Evolutionary conservation across 495 filamentous ascomycete species (phyloP), one percentile per base, ranked within the genome.

Genomic region (Cercophora sp.): DNA sequence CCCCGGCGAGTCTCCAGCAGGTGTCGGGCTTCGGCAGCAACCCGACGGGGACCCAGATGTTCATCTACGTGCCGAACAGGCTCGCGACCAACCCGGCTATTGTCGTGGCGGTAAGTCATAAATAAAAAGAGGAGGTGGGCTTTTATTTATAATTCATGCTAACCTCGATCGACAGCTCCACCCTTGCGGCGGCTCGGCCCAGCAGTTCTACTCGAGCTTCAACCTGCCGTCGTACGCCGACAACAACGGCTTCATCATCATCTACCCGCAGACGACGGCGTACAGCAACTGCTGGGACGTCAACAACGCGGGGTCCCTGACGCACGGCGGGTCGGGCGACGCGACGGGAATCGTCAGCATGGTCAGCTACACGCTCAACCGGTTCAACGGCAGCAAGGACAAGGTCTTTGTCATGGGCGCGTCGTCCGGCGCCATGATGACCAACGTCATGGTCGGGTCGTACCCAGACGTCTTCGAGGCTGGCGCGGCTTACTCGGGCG

Each of bases 401-500:
- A 68, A 65, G 32, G 72, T 82, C 20, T 81, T 71, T 46, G 77
- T 73, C 15, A 79, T 75, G 55, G 79, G 79, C 10, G 66, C 61
- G 10, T 78, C 73, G 0, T 80, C 77, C 5, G 79, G 80, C 19
- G 79, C 69, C 34, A 82, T 80, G 78, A 79, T 80, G 78, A 79
- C 77, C 31, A 83, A 81, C 57, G 77, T 81, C 19, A 57, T 84
- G 61, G 78, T 72, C 5, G 80, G 73, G 5, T 73, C 76, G 2
- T 83, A 84, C 59, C 81, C 80, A 11, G 73, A 81, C 18, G 61
- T 82, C 15, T 83, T 82, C 63, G 70, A 73, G 19, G 81, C 80
- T 5, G 79, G 70, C 15, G 73, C 73, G 18, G 76, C 68, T 48
- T 82, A 78, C 70, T 75, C 77, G 1, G 80, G 80, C 37, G 67